Base-by-base conservation (phyloP, 306 rosid species). In the Cucurbita ficifolia region DNA sequence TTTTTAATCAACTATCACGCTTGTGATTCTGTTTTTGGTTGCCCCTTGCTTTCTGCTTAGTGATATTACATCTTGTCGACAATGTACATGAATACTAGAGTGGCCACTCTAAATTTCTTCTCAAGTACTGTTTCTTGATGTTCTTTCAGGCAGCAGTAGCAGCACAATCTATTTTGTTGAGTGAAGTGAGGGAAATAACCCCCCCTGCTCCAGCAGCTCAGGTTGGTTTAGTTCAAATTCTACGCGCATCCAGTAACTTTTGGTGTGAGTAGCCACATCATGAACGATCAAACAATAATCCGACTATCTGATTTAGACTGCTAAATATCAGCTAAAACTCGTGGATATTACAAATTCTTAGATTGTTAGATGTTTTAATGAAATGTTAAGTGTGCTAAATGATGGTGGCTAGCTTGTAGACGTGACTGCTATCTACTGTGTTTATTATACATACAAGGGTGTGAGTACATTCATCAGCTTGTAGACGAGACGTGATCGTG, bases 61-160 rank as follows among this genome's bases (percentile, higher is more conserved):
- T 46, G 11, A 45, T 68, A n/a, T 11, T 68, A 46, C 73, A 8
- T 63, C 33, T 40, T 64, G 35, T 40, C 7, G 51, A 38, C 51
- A 19, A 18, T 39, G 12, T 42, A 64, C 11, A 40, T 16, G 10
- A 10, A 4, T 67, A 19, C 51, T 67, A 3, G 10, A 14, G 62
- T 72, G 19, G 35, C 33, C 24, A 51, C 61, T 72, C 53, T 51
- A 22, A 72, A 17, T 53, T 72, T 68, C 33, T 19, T 52, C 50
- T 14, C 18, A 79, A 59, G 24, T 77, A 33, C 48, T 70, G 59
- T 74, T 77, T 61, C 46, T 46, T 69, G 79, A 65, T 68, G 76
- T 78, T 81, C 69, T 72, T 84, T 76, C 84, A 93, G 98, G 96
- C 92, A 80, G 94, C 90, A 3, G 78, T 93, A 70, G 94, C 77